Evolutionary conservation across 2,329 filamentous ascomycete genomes (phyloP).

Genomic region (Madurella mycetomatis): DNA sequence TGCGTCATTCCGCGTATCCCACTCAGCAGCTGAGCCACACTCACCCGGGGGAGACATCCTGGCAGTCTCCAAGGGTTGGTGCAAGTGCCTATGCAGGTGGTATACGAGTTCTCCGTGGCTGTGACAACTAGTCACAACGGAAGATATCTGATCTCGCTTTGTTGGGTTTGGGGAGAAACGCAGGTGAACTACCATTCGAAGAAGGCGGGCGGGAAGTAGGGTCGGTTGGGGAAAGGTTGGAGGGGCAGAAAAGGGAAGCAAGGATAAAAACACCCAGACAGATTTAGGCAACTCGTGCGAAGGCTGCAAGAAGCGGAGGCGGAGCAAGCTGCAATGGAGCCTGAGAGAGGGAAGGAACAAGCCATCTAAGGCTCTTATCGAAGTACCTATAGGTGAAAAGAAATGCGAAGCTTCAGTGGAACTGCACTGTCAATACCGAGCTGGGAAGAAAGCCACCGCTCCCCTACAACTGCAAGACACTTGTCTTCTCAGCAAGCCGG

Average conservation of each 20-base stretch:
- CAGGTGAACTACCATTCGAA: background rate
- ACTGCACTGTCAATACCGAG: too few species aligned
- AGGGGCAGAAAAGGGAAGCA: background rate
- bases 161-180: background rate
- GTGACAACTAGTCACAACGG: background rate
- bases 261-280: too few species aligned
- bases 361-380: too few species aligned
- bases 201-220: background rate
- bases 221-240: background rate
- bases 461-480: too few species aligned
- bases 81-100: background rate
- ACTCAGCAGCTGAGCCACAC: background rate
- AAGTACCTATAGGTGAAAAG: too few species aligned
- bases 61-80: background rate
- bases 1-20: background rate
- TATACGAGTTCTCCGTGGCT: background rate
- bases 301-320: too few species aligned
- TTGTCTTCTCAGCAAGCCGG: too few species aligned
- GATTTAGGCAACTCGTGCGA: too few species aligned
- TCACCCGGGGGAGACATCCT: conserved; percentile 8
- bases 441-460: too few species aligned
- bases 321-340: too few species aligned
- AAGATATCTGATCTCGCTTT: background rate
- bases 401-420: too few species aligned
- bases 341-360: too few species aligned